Percentiles rank a stretch among this genome's conserved stretches.
These are phyloP conservation scores for Biscogniauxia mediterranea DNA, from an alignment of 2,329 filamentous ascomycete genomes.

Conservation along the genomic window DNA sequence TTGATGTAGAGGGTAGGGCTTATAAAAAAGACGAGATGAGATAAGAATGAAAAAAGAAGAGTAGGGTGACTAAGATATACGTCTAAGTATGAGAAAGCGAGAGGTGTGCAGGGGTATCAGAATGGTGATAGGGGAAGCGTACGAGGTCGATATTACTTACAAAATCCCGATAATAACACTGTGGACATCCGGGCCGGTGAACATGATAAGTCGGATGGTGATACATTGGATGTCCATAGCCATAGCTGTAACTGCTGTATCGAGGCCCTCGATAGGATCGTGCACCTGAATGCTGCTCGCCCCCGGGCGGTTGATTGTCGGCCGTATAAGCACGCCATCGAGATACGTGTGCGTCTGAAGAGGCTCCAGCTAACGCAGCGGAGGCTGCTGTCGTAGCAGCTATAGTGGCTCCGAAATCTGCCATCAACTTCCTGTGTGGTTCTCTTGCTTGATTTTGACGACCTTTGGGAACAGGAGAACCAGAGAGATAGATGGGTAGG, in stretches of 20 bases:
- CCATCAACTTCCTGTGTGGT: constrained; percentile 2
- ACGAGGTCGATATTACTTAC: constrained; percentile 11
- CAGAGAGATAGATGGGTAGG: not conserved
- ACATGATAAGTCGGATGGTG: constrained; percentile 11
- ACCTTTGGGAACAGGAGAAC: not conserved
- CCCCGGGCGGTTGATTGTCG: not conserved
- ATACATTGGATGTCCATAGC: constrained; percentile 10
- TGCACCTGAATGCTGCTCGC: constrained; percentile 10
- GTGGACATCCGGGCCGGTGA: constrained; percentile 19
- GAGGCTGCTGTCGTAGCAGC: constrained; percentile 10
- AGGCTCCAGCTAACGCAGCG: constrained; percentile 8
- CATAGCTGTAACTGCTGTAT: constrained; percentile 1
- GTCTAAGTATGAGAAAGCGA: too few relatives aligned
- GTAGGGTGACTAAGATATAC: too few relatives aligned
- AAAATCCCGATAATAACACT: constrained; percentile 26
- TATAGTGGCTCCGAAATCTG: constrained; percentile 9
- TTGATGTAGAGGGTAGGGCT: too few relatives aligned
- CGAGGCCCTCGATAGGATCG: not conserved
- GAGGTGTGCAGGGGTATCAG: not conserved
- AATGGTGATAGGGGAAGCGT: not conserved
- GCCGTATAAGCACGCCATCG: not conserved
- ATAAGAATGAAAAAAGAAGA: too few relatives aligned
- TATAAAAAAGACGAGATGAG: too few relatives aligned
- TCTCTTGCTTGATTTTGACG: not conserved
- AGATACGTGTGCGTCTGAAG: constrained; percentile 3